Conservation (phyloP, 2,329 filamentous ascomycete species). For the Pseudocercospora musae region DNA sequence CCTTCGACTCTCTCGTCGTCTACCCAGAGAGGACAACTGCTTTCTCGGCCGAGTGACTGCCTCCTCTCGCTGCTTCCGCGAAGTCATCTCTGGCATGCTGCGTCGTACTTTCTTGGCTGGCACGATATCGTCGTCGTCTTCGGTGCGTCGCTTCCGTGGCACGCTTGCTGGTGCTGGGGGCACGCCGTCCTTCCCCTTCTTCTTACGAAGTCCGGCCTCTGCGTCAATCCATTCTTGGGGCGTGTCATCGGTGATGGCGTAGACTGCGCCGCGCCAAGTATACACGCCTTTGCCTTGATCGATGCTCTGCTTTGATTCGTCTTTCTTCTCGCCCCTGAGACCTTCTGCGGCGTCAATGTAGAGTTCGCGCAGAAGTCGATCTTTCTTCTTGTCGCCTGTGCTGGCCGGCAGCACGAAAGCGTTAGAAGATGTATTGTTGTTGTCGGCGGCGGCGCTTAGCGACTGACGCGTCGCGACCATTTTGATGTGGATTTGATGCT, state of each 20-base stretch:
- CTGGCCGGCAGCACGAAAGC: background rate
- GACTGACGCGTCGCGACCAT: slow-evolving; percentile 12
- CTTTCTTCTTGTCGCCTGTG: slow-evolving; percentile 3
- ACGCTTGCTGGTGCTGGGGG: background rate
- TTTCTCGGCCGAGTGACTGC: background rate
- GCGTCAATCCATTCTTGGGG: slow-evolving; percentile 22
- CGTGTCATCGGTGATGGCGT: slow-evolving; percentile 20
- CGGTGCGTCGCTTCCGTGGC: background rate
- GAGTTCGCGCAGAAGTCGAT: slow-evolving; percentile 11
- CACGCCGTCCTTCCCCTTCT: slow-evolving; percentile 4
- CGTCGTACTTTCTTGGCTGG: background rate
- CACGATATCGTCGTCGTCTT: background rate
- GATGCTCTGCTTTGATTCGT: background rate
- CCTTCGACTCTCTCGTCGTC: background rate
- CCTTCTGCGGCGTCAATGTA: slow-evolving; percentile 17
- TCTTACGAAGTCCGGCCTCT: slow-evolving; percentile 9
- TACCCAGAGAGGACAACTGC: background rate
- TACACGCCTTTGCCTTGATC: slow-evolving; percentile 8
- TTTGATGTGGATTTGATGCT: background rate
- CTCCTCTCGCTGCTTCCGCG: background rate
- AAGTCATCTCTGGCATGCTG: background rate
- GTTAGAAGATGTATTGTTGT: background rate
- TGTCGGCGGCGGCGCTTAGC: background rate
- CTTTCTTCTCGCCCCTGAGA: slow-evolving; percentile 12
- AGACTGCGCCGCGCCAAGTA: slow-evolving; percentile 19